A percentile compares a stretch with the other conserved stretches of the same genome.
Evolutionary conservation across 2,329 filamentous ascomycete species (phyloP).

Genomic region (Colletotrichum echinochloae): DNA sequence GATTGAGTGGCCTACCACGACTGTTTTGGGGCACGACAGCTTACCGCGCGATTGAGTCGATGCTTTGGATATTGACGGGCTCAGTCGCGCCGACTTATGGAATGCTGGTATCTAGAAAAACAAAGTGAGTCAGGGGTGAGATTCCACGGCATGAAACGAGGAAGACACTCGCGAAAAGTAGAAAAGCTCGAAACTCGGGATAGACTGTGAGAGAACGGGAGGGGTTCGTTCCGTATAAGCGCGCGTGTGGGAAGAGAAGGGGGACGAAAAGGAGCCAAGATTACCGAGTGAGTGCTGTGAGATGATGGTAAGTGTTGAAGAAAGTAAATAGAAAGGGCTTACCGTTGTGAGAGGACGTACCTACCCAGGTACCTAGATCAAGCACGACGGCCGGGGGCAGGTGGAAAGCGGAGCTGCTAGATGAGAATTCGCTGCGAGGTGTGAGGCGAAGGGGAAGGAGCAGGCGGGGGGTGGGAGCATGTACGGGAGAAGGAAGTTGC

Average conservation of each 20-base stretch:
- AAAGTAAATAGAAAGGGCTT: background rate
- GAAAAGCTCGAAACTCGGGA: background rate
- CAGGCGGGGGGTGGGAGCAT: background rate
- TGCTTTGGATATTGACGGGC: too few species aligned
- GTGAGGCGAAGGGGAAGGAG: background rate
- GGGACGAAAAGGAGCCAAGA: background rate
- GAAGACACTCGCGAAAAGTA: background rate
- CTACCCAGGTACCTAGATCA: too few species aligned
- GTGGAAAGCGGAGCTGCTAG: background rate
- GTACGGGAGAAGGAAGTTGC: too few species aligned
- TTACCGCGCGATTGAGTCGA: too few species aligned
- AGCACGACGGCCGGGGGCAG: background rate
- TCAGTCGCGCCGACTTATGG: background rate
- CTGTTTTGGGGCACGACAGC: background rate
- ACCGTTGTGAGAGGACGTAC: background rate
- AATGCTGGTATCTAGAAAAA: too few species aligned
- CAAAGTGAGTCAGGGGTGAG: background rate
- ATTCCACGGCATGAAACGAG: accelerated
- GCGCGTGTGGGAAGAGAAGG: too few species aligned
- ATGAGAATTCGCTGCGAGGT: background rate
- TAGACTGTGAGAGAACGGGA: background rate
- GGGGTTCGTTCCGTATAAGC: background rate
- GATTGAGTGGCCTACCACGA: background rate
- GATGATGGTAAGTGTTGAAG: background rate
- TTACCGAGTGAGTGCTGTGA: background rate